Percentiles rank a stretch among this genome's conserved stretches.
These are phyloP conservation scores for Kandelia obovata DNA, from an alignment of 345 rosid species.

Conservation along the genomic window DNA sequence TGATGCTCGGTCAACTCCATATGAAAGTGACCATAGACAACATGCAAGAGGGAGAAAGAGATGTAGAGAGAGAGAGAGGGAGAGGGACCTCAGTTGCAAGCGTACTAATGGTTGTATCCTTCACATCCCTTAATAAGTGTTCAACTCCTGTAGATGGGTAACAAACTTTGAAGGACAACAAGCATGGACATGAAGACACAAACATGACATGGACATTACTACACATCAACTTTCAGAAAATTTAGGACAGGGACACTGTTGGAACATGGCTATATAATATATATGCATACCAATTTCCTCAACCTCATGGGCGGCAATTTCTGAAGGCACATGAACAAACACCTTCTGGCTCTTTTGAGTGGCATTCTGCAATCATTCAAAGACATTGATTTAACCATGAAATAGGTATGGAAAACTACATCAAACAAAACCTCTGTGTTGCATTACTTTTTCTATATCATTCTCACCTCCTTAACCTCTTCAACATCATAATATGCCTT, in stretches of 20 bases:
- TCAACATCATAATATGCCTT: conserved; percentile 84
- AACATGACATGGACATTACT: too few relatives aligned
- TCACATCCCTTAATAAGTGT: conserved; percentile 79
- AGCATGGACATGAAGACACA: too few relatives aligned
- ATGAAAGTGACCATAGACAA: too few relatives aligned
- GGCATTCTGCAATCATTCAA: conserved; percentile 49
- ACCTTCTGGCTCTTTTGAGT: conserved; percentile 87
- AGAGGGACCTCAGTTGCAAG: conserved; percentile 68
- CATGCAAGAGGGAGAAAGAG: too few relatives aligned
- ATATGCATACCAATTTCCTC: conserved; percentile 76
- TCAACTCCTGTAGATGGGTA: conserved; percentile 54
- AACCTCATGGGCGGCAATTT: conserved; percentile 85
- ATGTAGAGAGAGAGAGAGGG: too few relatives aligned
- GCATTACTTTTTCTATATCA: background rate
- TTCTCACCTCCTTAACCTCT: conserved; percentile 76
- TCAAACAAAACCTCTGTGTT: background rate
- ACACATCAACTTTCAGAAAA: too few relatives aligned
- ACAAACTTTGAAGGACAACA: background rate
- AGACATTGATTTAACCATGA: background rate
- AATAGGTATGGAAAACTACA: background rate
- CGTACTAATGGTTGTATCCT: conserved; percentile 83
- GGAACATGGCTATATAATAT: background rate
- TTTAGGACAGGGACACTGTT: too few relatives aligned
- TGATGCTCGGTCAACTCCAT: too few relatives aligned
- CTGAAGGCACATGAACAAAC: conserved; percentile 69